phyloP scores from a whole-genome alignment of 768 basidiomycete species.

The Harrya chromipes region DNA sequence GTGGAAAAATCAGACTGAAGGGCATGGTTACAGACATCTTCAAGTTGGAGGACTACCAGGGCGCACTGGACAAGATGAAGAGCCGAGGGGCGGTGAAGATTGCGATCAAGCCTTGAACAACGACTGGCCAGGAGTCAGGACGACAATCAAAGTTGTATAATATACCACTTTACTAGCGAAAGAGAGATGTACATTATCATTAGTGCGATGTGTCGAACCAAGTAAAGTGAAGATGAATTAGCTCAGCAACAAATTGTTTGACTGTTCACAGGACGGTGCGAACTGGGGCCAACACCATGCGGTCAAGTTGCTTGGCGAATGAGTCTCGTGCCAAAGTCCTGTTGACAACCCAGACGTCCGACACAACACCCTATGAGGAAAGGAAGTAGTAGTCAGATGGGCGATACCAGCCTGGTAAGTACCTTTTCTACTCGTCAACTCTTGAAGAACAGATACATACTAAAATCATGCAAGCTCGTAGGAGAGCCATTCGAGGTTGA shows the following conservation, averaged over 20 bases:
- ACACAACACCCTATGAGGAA: too few relatives aligned
- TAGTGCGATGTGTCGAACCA: too few relatives aligned
- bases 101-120: constrained; percentile 49
- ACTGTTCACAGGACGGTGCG: constrained; percentile 13
- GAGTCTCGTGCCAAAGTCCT: too few relatives aligned
- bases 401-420: constrained; percentile 13
- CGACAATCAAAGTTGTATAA: background rate
- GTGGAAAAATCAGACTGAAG: constrained; percentile 76
- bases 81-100: constrained; percentile 61
- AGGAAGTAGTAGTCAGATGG: background rate
- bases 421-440: background rate
- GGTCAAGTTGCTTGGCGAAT: too few relatives aligned
- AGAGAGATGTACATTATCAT: background rate
- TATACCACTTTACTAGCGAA: background rate
- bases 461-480: constrained; percentile 19
- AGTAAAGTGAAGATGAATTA: background rate
- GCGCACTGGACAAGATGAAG: constrained; percentile 70
- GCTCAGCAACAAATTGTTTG: background rate
- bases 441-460: too few relatives aligned
- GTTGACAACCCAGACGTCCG: too few relatives aligned
- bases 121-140: background rate
- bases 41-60: constrained; percentile 66
- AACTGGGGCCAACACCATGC: background rate
- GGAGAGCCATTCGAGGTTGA: constrained; percentile 56
- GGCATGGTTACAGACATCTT: constrained; percentile 77